These are phyloP conservation scores for Climacium dendroides DNA, from an alignment of 225 moss, liverwort and hornwort species.

Conservation along the genomic window DNA sequence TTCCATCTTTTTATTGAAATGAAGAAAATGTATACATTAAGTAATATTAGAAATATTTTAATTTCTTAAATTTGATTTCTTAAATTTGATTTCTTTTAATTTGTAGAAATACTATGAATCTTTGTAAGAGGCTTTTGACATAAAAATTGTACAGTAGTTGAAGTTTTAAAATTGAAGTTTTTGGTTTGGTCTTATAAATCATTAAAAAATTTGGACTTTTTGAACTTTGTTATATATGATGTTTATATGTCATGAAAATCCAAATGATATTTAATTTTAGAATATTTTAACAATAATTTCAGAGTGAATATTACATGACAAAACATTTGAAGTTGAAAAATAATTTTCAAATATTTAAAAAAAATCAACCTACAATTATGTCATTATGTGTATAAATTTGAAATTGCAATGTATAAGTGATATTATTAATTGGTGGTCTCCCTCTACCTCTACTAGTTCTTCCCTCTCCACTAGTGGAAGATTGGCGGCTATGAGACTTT, in stretches of 20 bases:
- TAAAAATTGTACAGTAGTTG: not conserved
- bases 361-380: no score
- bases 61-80: no score
- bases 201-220: rapidly evolving
- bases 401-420: no score
- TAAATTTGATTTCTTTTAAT: no score
- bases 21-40: not conserved
- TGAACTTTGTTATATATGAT: not conserved
- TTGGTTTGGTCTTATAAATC: not conserved
- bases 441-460: no score
- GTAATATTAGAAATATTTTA: not conserved
- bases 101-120: not conserved
- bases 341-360: no score
- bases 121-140: not conserved
- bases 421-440: no score
- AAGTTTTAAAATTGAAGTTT: not conserved
- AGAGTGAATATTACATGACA: not conserved
- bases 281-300: not conserved
- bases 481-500: no score
- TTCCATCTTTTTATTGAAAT: not conserved
- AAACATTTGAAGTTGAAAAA: no score
- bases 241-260: not conserved
- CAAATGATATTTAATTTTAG: not conserved
- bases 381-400: no score
- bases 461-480: no score